These are phyloP conservation scores for Blastobotrys proliferans DNA, from an alignment of 1,139 yeast genomes.

Conservation along the genomic window DNA sequence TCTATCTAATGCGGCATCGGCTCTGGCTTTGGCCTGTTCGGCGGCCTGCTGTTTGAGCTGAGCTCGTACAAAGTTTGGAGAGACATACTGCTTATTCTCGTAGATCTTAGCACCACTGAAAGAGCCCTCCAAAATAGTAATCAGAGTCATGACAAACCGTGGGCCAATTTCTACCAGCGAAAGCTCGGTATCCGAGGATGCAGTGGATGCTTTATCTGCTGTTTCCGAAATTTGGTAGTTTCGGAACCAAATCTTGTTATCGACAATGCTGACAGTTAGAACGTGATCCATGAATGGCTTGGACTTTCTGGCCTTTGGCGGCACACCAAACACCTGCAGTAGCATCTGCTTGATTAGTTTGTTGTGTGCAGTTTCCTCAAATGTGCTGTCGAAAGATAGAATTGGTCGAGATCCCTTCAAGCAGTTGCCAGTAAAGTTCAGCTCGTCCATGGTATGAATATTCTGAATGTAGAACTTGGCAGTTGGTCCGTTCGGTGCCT, in stretches of 20 bases:
- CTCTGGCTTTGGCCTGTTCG: slow-evolving; percentile 69
- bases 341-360: slow-evolving; percentile 80
- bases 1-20: slow-evolving; percentile 73
- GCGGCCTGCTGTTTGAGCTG: slow-evolving; percentile 81
- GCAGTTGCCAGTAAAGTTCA: slow-evolving; percentile 95
- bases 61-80: slow-evolving; percentile 93
- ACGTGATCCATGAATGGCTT: slow-evolving; percentile 97
- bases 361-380: slow-evolving; percentile 62
- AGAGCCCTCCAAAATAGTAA: slow-evolving; percentile 91
- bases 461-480: slow-evolving; percentile 90
- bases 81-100: slow-evolving; percentile 93
- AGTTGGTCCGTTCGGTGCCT: slow-evolving; percentile 98
- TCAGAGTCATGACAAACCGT: slow-evolving; percentile 87
- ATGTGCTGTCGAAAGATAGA: slow-evolving; percentile 78
- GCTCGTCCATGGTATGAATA: slow-evolving; percentile 92
- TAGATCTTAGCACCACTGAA: slow-evolving; percentile 97
- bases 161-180: slow-evolving; percentile 95
- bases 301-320: slow-evolving; percentile 89
- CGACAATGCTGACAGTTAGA: slow-evolving; percentile 87
- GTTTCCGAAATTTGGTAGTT: slow-evolving; percentile 89
- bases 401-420: slow-evolving; percentile 95
- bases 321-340: slow-evolving; percentile 88
- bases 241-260: slow-evolving; percentile 92
- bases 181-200: slow-evolving; percentile 45
- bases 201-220: slow-evolving; percentile 40